Conservation (phyloP, 805 yeast species). For the Lipomyces spencermartinsiae region DNA sequence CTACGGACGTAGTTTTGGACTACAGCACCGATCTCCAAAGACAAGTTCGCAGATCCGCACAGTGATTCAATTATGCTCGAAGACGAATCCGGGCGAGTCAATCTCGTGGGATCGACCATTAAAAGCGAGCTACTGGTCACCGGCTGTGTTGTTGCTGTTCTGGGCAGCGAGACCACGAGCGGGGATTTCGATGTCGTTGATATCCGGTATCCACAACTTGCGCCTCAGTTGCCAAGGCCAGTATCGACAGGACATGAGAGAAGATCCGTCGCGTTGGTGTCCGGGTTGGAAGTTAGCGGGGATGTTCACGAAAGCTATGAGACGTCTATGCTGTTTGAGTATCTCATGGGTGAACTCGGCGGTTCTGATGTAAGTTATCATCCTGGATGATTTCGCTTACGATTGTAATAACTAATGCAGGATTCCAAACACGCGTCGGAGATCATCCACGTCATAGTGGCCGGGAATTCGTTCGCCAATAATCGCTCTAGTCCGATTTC, state of each 20-base stretch:
- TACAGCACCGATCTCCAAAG: constrained; percentile 47
- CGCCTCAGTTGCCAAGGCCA: constrained; percentile 57
- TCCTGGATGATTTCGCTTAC: background rate
- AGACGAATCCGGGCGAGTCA: constrained; percentile 90
- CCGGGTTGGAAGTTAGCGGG: constrained; percentile 72
- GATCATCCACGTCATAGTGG: constrained; percentile 63
- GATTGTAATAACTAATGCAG: constrained; percentile 8
- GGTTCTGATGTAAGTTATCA: constrained; percentile 39
- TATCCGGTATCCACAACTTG: constrained; percentile 69
- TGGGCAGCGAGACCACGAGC: constrained; percentile 83
- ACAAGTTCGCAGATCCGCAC: constrained; percentile 59
- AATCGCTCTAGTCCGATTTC: constrained; percentile 19
- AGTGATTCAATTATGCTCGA: constrained; percentile 75
- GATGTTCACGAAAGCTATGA: constrained; percentile 53
- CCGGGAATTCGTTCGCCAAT: constrained; percentile 69
- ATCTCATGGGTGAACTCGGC: constrained; percentile 72
- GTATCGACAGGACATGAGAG: constrained; percentile 2
- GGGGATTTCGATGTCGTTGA: constrained; percentile 88
- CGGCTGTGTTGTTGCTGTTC: constrained; percentile 83
- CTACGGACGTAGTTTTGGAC: constrained; percentile 46
- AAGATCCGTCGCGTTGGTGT: constrained; percentile 67
- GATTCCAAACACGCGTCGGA: constrained; percentile 40
- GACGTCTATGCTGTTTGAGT: constrained; percentile 69
- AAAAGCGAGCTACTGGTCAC: constrained; percentile 71
- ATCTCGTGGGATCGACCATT: constrained; percentile 58